A percentile compares a stretch with the other conserved stretches of the same genome.
These are phyloP conservation scores for Schwanniomyces pseudopolymorphus DNA, from an alignment of 805 yeast species.

Conservation along the genomic window DNA sequence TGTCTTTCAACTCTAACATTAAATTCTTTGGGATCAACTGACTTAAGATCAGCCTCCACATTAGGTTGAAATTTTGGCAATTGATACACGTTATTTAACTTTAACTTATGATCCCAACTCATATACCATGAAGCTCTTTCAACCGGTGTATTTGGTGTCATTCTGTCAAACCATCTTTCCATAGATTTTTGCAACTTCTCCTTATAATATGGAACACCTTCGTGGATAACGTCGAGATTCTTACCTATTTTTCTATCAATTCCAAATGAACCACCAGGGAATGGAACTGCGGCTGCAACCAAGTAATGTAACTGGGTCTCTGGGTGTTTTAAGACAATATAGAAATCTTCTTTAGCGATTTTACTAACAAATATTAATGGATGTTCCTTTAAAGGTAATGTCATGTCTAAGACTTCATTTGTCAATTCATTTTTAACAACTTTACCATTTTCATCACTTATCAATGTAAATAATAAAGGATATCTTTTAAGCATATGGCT, in stretches of 20 bases:
- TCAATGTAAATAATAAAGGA: slow-evolving; percentile 58
- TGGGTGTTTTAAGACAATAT: slow-evolving; percentile 55
- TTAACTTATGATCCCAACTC: slow-evolving; percentile 68
- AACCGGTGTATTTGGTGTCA: slow-evolving; percentile 61
- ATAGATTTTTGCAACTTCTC: slow-evolving; percentile 64
- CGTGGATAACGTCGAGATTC: slow-evolving; percentile 62
- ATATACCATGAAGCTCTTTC: slow-evolving; percentile 77
- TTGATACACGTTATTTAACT: slow-evolving; percentile 56
- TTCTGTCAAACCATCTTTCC: slow-evolving; percentile 69
- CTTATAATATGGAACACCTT: slow-evolving; percentile 67
- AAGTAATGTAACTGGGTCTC: slow-evolving; percentile 60
- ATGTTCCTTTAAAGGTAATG: slow-evolving; percentile 58
- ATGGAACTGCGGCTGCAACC: slow-evolving; percentile 74
- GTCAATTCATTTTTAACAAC: slow-evolving; percentile 62
- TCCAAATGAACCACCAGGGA: slow-evolving; percentile 77
- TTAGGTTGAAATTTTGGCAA: slow-evolving; percentile 46
- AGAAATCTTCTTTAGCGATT: slow-evolving; percentile 76
- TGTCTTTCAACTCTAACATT: slow-evolving; percentile 74
- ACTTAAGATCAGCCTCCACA: slow-evolving; percentile 23
- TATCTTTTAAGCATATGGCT: slow-evolving; percentile 61
- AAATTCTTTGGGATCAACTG: slow-evolving; percentile 51
- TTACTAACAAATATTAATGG: slow-evolving; percentile 63
- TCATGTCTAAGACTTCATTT: slow-evolving; percentile 59
- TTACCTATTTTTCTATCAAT: slow-evolving; percentile 59
- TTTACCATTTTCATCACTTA: slow-evolving; percentile 44